A percentile compares a stretch with the other conserved stretches of the same genome.
phyloP scores from a whole-genome alignment of 106 monocot species.

The Dioscorea alata region DNA sequence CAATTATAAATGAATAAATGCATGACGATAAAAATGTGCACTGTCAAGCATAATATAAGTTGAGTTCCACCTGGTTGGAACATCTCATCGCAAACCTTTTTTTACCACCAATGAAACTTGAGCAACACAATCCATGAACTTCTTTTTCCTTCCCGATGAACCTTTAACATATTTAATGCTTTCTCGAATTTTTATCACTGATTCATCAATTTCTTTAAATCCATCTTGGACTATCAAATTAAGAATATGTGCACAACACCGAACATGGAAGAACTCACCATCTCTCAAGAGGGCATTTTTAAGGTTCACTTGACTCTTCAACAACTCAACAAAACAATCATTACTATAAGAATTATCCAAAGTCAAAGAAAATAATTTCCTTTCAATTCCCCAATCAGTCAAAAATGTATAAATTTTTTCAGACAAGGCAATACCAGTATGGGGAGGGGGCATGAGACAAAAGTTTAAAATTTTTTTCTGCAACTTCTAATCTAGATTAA shows the following conservation, averaged over 20 bases:
- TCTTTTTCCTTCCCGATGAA: conserved; percentile 7
- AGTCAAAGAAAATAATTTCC: conserved; percentile 4
- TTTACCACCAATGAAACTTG: neutral
- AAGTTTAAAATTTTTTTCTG: neutral
- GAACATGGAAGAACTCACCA: conserved; percentile 2
- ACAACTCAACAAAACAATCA: neutral
- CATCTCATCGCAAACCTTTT: conserved; percentile 9
- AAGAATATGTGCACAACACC: conserved; percentile 9
- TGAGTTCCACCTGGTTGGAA: conserved; percentile 6
- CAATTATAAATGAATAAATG: neutral
- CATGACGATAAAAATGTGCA: neutral
- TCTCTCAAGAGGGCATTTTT: neutral
- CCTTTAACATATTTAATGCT: conserved; percentile 4
- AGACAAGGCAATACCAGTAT: neutral
- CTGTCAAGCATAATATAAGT: conserved; percentile 6
- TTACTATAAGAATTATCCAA: conserved; percentile 9
- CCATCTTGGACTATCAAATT: conserved; percentile 13
- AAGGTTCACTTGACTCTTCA: neutral
- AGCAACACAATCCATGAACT: neutral
- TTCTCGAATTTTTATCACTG: conserved; percentile 2
- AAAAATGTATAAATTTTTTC: neutral
- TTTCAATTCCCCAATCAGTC: neutral
- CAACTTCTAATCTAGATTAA: neutral
- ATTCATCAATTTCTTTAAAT: neutral
- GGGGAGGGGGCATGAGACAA: neutral